Evolutionary conservation across 305 asterid species (phyloP).

Genomic region (Fraxinus sp.): DNA sequence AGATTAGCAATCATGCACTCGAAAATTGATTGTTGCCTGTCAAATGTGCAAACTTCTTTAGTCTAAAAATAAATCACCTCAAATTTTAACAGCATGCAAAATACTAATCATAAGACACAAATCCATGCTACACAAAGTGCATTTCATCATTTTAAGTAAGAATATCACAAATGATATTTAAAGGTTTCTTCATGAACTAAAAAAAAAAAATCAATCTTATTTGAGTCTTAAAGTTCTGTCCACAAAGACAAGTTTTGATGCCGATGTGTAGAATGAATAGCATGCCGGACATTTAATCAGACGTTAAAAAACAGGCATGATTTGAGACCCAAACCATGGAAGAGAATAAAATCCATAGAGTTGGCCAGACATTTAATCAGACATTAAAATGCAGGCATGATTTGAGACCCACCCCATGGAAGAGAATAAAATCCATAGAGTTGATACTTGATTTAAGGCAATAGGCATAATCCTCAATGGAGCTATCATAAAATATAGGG

Average conservation of each 20-base stretch:
- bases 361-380: neutral
- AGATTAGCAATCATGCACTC: slow-evolving; percentile 91
- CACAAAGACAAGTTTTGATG: neutral
- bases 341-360: neutral
- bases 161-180: neutral
- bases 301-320: neutral
- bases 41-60: slow-evolving; percentile 21
- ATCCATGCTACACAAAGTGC: neutral
- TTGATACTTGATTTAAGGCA: neutral
- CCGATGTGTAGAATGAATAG: neutral
- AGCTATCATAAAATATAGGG: neutral
- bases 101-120: neutral
- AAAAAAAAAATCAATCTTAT: neutral
- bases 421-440: neutral
- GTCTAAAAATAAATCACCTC: neutral
- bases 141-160: slow-evolving; percentile 4
- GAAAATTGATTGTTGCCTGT: slow-evolving; percentile 75
- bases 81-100: slow-evolving; percentile 1
- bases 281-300: neutral
- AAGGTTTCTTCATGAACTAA: slow-evolving; percentile 5
- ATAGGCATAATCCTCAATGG: slow-evolving; percentile 18
- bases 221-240: neutral
- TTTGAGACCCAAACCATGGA: neutral
- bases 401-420: neutral
- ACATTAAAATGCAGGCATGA: neutral